These are phyloP conservation scores for Paraphysoderma sedebokerense DNA, from an alignment of 371 early-diverging fungal species.

Conservation along the genomic window DNA sequence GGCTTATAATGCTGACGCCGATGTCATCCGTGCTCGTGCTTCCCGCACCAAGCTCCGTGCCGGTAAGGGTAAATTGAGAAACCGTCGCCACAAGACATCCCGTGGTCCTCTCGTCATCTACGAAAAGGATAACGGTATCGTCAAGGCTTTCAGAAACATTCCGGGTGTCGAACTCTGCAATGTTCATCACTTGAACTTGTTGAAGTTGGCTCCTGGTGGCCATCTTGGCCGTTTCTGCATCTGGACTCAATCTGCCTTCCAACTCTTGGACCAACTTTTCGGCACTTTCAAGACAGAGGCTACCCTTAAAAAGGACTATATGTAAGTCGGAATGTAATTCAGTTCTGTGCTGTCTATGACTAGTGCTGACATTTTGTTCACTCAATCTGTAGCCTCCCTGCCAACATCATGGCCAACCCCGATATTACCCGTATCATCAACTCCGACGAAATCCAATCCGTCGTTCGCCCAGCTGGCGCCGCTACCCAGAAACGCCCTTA, in stretches of 20 bases:
- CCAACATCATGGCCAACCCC: conserved; percentile 77
- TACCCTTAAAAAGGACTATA: conserved; percentile 85
- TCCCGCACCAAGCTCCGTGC: conserved; percentile 95
- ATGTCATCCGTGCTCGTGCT: conserved; percentile 94
- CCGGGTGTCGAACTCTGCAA: conserved; percentile 95
- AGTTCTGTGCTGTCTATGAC: no score
- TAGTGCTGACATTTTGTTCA: no score
- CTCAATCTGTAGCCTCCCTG: no score
- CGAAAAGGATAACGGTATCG: conserved; percentile 87
- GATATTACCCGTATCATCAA: conserved; percentile 94
- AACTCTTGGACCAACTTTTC: conserved; percentile 85
- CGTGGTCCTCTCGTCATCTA: conserved; percentile 98
- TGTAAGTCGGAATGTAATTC: no score
- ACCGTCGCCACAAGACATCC: conserved; percentile 96
- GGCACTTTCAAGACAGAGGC: conserved; percentile 73
- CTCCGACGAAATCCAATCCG: conserved; percentile 94
- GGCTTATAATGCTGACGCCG: conserved; percentile 84
- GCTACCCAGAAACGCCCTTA: conserved; percentile 68
- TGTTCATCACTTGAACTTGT: conserved; percentile 89
- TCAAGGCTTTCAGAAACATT: conserved; percentile 98
- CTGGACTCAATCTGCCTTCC: conserved; percentile 98
- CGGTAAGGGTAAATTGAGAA: conserved; percentile 98
- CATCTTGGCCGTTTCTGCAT: conserved; percentile 99
- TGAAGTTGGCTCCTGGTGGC: conserved; percentile 99
- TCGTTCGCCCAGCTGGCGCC: conserved; percentile 72